Percentiles rank a stretch among this genome's conserved stretches.
phyloP scores from a whole-genome alignment of 441 rosid species.

The Melastoma candidum region DNA sequence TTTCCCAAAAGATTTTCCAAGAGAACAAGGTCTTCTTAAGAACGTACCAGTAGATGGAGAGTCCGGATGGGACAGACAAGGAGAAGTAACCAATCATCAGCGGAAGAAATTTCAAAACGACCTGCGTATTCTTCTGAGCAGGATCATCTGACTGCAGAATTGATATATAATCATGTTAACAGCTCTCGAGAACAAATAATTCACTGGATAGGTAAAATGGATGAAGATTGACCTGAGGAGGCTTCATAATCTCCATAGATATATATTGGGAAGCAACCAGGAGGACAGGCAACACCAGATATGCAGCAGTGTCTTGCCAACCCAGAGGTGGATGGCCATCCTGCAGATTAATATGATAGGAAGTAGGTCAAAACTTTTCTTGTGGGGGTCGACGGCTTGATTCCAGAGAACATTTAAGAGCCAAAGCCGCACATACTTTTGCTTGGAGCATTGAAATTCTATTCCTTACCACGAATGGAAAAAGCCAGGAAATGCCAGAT shows the following conservation, averaged over 20 bases:
- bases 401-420: too few species aligned
- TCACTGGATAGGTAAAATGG: slow-evolving; percentile 12
- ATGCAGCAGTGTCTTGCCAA: slow-evolving; percentile 82
- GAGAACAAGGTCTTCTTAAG: slow-evolving; percentile 2
- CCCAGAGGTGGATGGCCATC: slow-evolving; percentile 96
- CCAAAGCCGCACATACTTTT: too few species aligned
- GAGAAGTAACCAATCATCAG: slow-evolving; percentile 95
- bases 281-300: slow-evolving; percentile 91
- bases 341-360: slow-evolving; percentile 26
- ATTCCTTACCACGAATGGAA: slow-evolving; percentile 84
- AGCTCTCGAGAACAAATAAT: slow-evolving; percentile 8
- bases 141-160: slow-evolving; percentile 81
- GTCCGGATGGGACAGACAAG: slow-evolving; percentile 91
- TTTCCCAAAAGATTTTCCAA: background rate
- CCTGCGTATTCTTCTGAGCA: slow-evolving; percentile 81
- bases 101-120: slow-evolving; percentile 90
- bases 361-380: background rate
- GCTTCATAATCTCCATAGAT: slow-evolving; percentile 97
- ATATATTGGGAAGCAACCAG: slow-evolving; percentile 76
- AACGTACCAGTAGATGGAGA: slow-evolving; percentile 92
- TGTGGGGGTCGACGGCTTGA: too few species aligned
- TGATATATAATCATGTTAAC: slow-evolving; percentile 12
- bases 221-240: slow-evolving; percentile 64
- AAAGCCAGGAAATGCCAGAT: slow-evolving; percentile 88
- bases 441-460: background rate